Evolutionary conservation across 176 grass and related monocot species (phyloP), one percentile per base, ranked within the genome.

Genomic region (Oryza rufipogon): DNA sequence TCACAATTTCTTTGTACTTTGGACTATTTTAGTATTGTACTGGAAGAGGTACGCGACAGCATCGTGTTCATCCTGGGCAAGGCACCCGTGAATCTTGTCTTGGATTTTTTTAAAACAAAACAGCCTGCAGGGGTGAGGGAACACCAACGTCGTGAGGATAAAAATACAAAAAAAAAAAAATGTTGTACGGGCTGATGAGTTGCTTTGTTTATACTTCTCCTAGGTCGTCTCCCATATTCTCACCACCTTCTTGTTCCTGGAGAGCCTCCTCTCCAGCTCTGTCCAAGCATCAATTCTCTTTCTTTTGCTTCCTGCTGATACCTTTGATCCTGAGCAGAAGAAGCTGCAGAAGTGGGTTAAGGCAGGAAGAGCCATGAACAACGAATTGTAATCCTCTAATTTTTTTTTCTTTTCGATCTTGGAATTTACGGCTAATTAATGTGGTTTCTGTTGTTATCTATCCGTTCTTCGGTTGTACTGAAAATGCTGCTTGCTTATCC

Each of bases 371-470:
- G 28, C 33, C 65, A 94, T 92, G 92, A 33, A 75, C 85, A 90
- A 81, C 82, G 85, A 92, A 58, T 94, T 92, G 92, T 94, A 72
- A 78, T 76, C 64, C 41, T 16, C 26, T 41, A 41, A 30, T 30
- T 30, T 30, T 41, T 19, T 3, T 47, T 13, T 1, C 1, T 0
- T 36, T 20, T 10, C 20, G 10, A 56, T 20, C 14, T 33, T 16
- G 44, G 19, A 4, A 28, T 20, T 32, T n/a, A 6, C 73, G n/a
- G 38, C 58, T 22, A 1, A 25, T 4, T 22, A 0, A 25, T 4
- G 1, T 9, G 7, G 19, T 60, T 60, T 60, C 19, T 17, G 70
- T n/a, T 17, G 70, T 28, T 13, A 11, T 20, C 30, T 30, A 30
- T 30, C 9, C 4, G 2, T 17, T 60, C 4, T 14, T 20, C 38